These are phyloP conservation scores for Neurospora discreta DNA, from an alignment of 495 filamentous ascomycete genomes.

Conservation along the genomic window DNA sequence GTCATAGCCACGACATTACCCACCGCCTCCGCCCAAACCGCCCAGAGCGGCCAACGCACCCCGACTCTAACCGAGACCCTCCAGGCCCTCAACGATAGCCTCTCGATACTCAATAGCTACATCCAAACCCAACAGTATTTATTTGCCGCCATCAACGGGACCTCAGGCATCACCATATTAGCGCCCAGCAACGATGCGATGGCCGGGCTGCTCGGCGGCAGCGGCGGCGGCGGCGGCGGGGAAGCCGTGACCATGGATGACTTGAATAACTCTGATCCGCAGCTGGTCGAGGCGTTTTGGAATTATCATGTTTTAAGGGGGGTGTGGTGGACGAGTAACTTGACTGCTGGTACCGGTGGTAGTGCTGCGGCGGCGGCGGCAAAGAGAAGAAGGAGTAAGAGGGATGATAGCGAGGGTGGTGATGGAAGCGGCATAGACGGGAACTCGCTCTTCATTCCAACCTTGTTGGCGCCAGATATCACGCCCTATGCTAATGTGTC, in stretches of 20 bases:
- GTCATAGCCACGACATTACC: not conserved
- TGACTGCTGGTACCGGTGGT: slow-evolving; percentile 13
- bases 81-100: slow-evolving; percentile 23
- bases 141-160: slow-evolving; percentile 25
- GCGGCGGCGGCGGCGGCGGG: too few relatives aligned
- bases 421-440: not conserved
- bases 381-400: not conserved
- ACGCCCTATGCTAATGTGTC: slow-evolving; percentile 34
- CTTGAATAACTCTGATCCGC: slow-evolving; percentile 20
- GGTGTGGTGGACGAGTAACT: slow-evolving; percentile 30
- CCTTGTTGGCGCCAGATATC: slow-evolving; percentile 33
- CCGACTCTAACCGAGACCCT: slow-evolving; percentile 24
- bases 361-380: not conserved
- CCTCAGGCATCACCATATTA: slow-evolving; percentile 49
- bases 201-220: slow-evolving; percentile 20
- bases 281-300: slow-evolving; percentile 38
- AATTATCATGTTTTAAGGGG: slow-evolving; percentile 58
- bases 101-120: slow-evolving; percentile 34
- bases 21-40: not conserved
- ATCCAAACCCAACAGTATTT: slow-evolving; percentile 32
- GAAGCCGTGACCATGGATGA: slow-evolving; percentile 13
- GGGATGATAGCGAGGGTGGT: not conserved
- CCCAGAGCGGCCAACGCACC: not conserved
- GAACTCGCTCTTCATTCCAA: slow-evolving; percentile 41
- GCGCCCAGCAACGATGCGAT: slow-evolving; percentile 55